Base-by-base conservation (phyloP, 768 basidiomycete species). In the Polyporus arcularius region DNA sequence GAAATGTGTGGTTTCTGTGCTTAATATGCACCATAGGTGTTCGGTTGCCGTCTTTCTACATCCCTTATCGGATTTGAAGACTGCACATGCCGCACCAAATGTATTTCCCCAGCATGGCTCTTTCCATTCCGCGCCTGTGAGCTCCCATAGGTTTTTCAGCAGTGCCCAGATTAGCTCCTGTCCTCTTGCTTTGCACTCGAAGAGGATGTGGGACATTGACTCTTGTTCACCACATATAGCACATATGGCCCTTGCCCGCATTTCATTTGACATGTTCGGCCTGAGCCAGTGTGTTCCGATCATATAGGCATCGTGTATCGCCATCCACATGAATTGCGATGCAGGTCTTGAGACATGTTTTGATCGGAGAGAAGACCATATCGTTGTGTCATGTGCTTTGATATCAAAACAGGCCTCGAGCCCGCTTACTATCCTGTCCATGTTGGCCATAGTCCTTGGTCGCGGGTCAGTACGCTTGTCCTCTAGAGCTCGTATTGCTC, bases 201-300 rank as follows among this genome's bases (percentile, higher is more conserved):
- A 48, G 1, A 61, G 40, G 2, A 61, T 61, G 38, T 61, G 60
- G 0, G 50, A n/a, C 55, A 61, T 51, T 0, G 55, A 14, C 21
- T 61, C 60, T 3, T 3, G 1, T 14, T 38, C 26, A 1, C 4
- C n/a, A 26, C 60, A 61, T 12, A 30, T 38, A 10, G 14, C 14
- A 16, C 60, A 61, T 3, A 18, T 41, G 2, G 48, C 54, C 2
- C 60, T 15, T 15, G 31, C 40, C 46, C 52, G 4, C 0, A 60
- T 21, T 14, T 35, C 10, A 1, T 52, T 54, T 7, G 52, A 18
- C 45, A 53, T 53, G 3, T 16, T 21, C 4, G 26, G 21, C 16
- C 58, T 14, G 1, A 61, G 49, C 58, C 58, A 59, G 21, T 59
- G 51, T 6, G 35, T 28, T 3, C 59, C 47, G 1, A 51, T 28